A percentile compares a stretch with the other conserved stretches of the same genome.
phyloP scores from a whole-genome alignment of 257 asterid species.

The Hygrophila difformis region DNA sequence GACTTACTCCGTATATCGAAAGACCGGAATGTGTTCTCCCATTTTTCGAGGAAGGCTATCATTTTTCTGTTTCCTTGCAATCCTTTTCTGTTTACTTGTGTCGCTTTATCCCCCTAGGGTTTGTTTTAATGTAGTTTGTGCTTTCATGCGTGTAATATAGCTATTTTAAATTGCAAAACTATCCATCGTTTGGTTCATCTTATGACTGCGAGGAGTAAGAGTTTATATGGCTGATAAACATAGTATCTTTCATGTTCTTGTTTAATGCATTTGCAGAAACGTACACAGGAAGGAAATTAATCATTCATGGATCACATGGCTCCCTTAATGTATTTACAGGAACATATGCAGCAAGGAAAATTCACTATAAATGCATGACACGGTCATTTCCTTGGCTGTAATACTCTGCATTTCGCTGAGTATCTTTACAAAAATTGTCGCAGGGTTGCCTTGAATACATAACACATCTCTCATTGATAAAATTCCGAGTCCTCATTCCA shows the following conservation, averaged over 20 bases:
- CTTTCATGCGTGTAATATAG: constrained; percentile 8
- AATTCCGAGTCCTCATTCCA: too few species aligned
- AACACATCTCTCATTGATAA: too few species aligned
- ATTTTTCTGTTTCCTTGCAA: not conserved
- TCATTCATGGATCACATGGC: not conserved
- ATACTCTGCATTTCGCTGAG: too few species aligned
- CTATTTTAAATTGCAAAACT: not conserved
- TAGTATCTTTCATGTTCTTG: not conserved
- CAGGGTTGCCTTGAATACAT: too few species aligned
- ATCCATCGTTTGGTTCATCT: constrained; percentile 10
- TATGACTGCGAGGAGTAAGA: constrained; percentile 6
- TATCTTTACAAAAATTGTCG: too few species aligned
- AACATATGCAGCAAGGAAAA: too few species aligned
- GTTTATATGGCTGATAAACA: not conserved
- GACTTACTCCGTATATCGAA: not conserved
- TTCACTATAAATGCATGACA: too few species aligned
- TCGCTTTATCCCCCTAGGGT: not conserved
- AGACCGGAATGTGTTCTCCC: constrained; percentile 5
- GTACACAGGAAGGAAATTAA: not conserved
- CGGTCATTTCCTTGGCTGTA: too few species aligned
- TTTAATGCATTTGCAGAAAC: not conserved
- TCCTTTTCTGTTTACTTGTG: not conserved
- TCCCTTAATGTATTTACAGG: too few species aligned
- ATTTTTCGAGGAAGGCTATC: constrained; percentile 1
- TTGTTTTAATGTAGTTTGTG: constrained; percentile 16